These are phyloP conservation scores for Parasitella parasitica DNA, from an alignment of 371 early-diverging fungal species.

Conservation along the genomic window DNA sequence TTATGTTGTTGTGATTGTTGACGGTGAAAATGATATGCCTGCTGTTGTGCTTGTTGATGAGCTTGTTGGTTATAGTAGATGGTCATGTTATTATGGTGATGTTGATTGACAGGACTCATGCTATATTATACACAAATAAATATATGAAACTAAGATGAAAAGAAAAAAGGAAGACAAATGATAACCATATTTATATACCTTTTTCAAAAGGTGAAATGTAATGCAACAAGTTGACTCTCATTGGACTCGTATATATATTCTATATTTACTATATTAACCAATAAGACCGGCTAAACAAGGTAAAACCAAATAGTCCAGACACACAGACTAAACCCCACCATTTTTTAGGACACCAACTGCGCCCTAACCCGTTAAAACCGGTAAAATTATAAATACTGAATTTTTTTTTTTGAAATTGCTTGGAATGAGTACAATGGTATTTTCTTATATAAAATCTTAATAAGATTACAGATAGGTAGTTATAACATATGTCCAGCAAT, in stretches of 20 bases:
- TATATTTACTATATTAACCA: slow-evolving; percentile 15
- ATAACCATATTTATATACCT: slow-evolving; percentile 3
- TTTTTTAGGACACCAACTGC: not conserved
- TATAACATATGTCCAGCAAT: no score
- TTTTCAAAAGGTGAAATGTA: slow-evolving; percentile 8
- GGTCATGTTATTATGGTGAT: slow-evolving; percentile 9
- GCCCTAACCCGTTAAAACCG: not conserved
- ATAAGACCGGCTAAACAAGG: slow-evolving; percentile 10
- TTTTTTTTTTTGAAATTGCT: not conserved
- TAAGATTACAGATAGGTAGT: no score
- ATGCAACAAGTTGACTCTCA: slow-evolving; percentile 1
- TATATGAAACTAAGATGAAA: slow-evolving; percentile 1
- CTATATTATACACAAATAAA: not conserved
- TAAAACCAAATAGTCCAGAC: slow-evolving; percentile 1
- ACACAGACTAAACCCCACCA: slow-evolving; percentile 1
- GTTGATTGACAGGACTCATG: slow-evolving; percentile 17
- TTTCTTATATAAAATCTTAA: no score
- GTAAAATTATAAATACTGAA: not conserved
- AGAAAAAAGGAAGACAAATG: not conserved
- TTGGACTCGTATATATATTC: not conserved
- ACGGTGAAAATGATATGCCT: slow-evolving; percentile 2
- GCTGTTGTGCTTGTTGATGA: not conserved
- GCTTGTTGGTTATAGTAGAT: slow-evolving; percentile 16
- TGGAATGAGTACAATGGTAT: not conserved
- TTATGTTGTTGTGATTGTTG: not conserved